Evolutionary conservation across 495 filamentous ascomycete genomes (phyloP), one percentile per base, ranked within the genome.

Genomic region (Cetradonia linearis): DNA sequence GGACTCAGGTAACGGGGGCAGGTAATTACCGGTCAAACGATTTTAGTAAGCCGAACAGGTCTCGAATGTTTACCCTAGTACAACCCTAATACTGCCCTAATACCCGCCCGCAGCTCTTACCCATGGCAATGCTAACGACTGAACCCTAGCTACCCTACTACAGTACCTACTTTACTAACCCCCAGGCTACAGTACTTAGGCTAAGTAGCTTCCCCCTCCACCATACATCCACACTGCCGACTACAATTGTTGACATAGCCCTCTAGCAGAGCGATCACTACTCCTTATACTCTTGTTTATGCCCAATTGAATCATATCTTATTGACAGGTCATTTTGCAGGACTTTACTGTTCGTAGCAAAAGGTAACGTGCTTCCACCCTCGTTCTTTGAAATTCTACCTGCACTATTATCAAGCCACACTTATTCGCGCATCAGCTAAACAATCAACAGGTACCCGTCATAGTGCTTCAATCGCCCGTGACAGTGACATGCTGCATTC

Each of bases 191-290:
- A 54, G 50, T 56, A 56, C 54, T 56, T 56, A 56, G 54, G 54
- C 34, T 44, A 56, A 44, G 34, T 40, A 56, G 36, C 54, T 44
- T n/a, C 54, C 54, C 54, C 54, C 54, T 56, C 54, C 54, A 56
- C 31, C 54, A 56, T 56, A 25, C 28, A 53, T 36, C 33, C 30
- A 34, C 30, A 33, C 50, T 54, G 28, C 50, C 30, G 50, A 54
- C 31, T 34, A 53, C 30, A 9, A 18, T 16, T n/a, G 18, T 34
- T 25, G 14, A 18, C 27, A 53, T 0, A 53, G 49, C 31, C n/a
- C 49, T 34, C 27, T 25, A 34, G 10, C 27, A 30, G 27, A 34
- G 20, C 42, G n/a, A 36, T 7, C 38, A 36, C 31, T 54, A 11
- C n/a, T 20, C 30, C 30, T 54, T n/a, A 54, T 36, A 16, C 20